Conservation (phyloP, 208 protist species). For the Trypanosoma congolense region DNA sequence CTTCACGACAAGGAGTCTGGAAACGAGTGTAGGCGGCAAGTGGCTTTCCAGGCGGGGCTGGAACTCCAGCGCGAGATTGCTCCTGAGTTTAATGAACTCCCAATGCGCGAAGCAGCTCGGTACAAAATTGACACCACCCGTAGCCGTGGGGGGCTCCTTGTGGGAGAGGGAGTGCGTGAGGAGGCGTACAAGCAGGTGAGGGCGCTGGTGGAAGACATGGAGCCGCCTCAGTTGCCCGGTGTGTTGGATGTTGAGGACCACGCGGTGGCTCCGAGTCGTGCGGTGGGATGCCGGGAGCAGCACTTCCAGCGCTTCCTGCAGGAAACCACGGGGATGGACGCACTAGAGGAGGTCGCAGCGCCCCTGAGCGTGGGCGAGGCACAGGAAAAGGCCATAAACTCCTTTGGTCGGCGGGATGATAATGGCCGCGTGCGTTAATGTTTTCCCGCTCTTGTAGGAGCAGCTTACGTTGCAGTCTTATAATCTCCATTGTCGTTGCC, state of each 20-base stretch:
- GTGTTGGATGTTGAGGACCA: constrained; percentile 26
- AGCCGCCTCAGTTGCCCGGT: constrained; percentile 26
- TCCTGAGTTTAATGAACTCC: constrained; percentile 71
- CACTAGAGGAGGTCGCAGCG: constrained; percentile 23
- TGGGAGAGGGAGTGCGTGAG: constrained; percentile 54
- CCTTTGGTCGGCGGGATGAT: constrained; percentile 23
- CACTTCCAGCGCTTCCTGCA: constrained; percentile 51
- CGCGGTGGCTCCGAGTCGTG: constrained; percentile 12
- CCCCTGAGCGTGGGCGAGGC: constrained; percentile 42
- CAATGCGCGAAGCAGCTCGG: constrained; percentile 54
- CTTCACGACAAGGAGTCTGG: constrained; percentile 67
- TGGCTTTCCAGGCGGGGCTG: constrained; percentile 55
- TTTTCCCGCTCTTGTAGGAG: too few relatives aligned
- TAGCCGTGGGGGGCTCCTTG: constrained; percentile 40
- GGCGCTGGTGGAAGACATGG: constrained; percentile 40
- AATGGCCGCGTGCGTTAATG: neutral
- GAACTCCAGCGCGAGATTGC: constrained; percentile 77
- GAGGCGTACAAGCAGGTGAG: constrained; percentile 55
- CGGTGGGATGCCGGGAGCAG: constrained; percentile 16
- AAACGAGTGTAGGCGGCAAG: constrained; percentile 62
- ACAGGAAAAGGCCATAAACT: constrained; percentile 39
- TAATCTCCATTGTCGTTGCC: too few relatives aligned
- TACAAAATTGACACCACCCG: constrained; percentile 73
- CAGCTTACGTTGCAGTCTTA: too few relatives aligned
- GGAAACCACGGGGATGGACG: constrained; percentile 55